Base-by-base conservation (phyloP, 345 rosid genomes). In the Eutrema heterophyllum region DNA sequence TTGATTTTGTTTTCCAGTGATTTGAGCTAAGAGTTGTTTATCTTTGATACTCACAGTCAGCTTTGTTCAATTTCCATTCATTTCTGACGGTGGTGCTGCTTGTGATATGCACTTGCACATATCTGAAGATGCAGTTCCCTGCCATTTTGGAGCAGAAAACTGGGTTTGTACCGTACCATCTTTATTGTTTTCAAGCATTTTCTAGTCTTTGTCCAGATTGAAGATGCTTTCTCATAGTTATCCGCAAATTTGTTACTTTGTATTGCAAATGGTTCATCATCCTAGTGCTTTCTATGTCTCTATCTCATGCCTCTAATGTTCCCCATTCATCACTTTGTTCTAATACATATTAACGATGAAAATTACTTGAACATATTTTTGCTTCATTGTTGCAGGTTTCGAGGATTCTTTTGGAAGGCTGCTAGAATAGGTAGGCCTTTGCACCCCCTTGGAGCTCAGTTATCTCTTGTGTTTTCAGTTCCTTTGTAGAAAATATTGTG, bases 331-430 rank as follows among this genome's bases (percentile, higher is more conserved):
- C 18, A 5, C n/a, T 59, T 30, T 46, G 38, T 9, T 51, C 18
- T n/a, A 1, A 1, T 68, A 61, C 5, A 24, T 61, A 32, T 26
- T 13, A 14, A 45, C 9, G 16, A 35, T 53, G 44, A 54, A 63
- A 38, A 3, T 3, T 14, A 16, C 10, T 46, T 55, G 29, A 55
- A 35, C 50, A 55, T 44, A 2, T n/a, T 32, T 55, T 3, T 21
- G 13, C 3, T 64, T 33, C 41, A 6, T 71, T 7, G 0, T 56
- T 64, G 46, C 92, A 89, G 97, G 83, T 95, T 95, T 67, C 93
- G 96, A 30, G 97, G 96, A 49, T 90, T 95, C 79, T 88, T 95
- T 70, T 92, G 97, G 99, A 95, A 95, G 83, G 97, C 97, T 54
- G 97, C 97, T 73, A 89, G 99, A 83, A 89, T 95, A 86, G 99